Evolutionary conservation across 2,329 filamentous ascomycete species (phyloP).

Genomic region (Ceratocystis variospora): DNA sequence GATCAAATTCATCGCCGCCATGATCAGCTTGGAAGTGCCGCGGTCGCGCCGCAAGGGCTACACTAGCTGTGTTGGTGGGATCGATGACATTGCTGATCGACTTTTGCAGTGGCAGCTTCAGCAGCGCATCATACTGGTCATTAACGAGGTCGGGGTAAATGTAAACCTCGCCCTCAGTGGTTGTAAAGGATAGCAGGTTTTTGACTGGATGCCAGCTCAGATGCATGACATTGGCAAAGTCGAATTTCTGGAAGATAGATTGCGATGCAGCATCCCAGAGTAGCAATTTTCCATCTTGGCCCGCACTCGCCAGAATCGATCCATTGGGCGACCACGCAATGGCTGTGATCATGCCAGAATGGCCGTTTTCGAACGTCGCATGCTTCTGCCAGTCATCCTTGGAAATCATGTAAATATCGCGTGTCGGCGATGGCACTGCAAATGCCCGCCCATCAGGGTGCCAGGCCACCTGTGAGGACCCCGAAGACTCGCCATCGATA

Average conservation of each 20-base stretch:
- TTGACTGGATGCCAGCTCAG: conserved; percentile 82
- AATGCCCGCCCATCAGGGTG: conserved; percentile 91
- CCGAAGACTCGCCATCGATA: conserved; percentile 50
- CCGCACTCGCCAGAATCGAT: conserved; percentile 62
- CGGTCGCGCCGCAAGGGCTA: conserved; percentile 28
- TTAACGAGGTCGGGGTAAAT: conserved; percentile 64
- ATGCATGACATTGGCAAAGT: conserved; percentile 72
- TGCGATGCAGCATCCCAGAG: conserved; percentile 89
- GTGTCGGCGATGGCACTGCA: conserved; percentile 66
- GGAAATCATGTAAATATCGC: conserved; percentile 79
- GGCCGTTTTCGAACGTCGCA: conserved; percentile 61
- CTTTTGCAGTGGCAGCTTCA: conserved; percentile 50
- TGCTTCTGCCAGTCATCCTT: conserved; percentile 81
- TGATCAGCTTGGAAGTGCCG: conserved; percentile 48
- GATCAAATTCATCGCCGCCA: conserved; percentile 55
- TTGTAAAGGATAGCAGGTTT: conserved; percentile 84
- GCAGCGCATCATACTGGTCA: conserved; percentile 41
- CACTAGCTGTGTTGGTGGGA: conserved; percentile 40
- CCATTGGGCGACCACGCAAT: conserved; percentile 92
- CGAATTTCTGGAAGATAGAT: conserved; percentile 60
- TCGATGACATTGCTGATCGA: conserved; percentile 45
- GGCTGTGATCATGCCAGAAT: conserved; percentile 73
- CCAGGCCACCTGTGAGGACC: conserved; percentile 64
- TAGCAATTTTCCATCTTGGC: conserved; percentile 53
- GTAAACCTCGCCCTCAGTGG: conserved; percentile 81